These are phyloP conservation scores for Brassica nigra DNA, from an alignment of 345 rosid genomes.

Conservation along the genomic window DNA sequence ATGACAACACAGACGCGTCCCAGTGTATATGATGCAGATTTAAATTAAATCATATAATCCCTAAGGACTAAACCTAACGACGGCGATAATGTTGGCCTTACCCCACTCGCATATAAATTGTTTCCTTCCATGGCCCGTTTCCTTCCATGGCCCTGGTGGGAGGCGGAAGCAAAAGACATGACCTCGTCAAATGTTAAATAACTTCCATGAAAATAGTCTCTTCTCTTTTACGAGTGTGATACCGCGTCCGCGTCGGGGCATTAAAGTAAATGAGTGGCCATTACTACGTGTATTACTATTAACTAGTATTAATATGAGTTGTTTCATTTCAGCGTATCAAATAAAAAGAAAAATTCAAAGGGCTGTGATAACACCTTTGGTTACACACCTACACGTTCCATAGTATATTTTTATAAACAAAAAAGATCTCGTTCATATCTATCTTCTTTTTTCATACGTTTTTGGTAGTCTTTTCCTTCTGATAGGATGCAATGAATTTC, in stretches of 20 bases:
- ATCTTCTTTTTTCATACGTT: neutral
- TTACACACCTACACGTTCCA: constrained; percentile 16
- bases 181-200: neutral
- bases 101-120: no score
- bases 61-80: no score
- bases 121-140: no score
- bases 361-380: neutral
- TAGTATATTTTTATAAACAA: neutral
- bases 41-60: no score
- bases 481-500: neutral
- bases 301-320: neutral
- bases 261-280: neutral
- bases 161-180: neutral
- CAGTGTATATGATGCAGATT: no score
- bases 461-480: neutral
- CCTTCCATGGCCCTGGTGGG: neutral
- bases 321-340: neutral
- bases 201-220: neutral
- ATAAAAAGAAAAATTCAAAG: neutral
- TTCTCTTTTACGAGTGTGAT: neutral
- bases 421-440: neutral
- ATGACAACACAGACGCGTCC: no score
- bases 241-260: constrained; percentile 1
- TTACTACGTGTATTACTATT: neutral
- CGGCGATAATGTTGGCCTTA: no score